These are phyloP conservation scores for Zygoascus flipseniorum DNA, from an alignment of 805 yeast genomes.

Conservation along the genomic window DNA sequence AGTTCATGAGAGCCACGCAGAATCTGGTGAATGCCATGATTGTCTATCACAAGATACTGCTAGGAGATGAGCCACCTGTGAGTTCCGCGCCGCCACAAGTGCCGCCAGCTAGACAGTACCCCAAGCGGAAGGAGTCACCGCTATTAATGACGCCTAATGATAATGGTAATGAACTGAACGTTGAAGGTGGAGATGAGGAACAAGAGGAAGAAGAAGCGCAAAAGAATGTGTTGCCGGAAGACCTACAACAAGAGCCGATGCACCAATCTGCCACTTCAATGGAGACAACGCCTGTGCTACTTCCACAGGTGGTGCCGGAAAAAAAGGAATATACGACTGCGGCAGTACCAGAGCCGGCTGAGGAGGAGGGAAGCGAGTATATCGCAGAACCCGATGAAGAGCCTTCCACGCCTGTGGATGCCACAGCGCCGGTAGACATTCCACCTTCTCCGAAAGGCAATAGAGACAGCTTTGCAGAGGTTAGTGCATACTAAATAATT, in stretches of 20 bases:
- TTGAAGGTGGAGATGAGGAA: slow-evolving; percentile 1
- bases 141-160: neutral
- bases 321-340: neutral
- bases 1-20: slow-evolving; percentile 46
- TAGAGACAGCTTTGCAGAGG: slow-evolving; percentile 20
- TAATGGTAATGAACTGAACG: neutral
- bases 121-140: neutral
- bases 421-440: neutral
- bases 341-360: neutral
- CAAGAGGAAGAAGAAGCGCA: neutral
- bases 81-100: neutral
- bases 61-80: slow-evolving; percentile 12
- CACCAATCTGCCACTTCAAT: neutral
- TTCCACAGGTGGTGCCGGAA: neutral
- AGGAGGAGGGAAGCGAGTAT: too few relatives aligned
- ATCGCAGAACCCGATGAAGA: neutral
- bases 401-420: neutral
- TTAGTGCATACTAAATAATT: slow-evolving; percentile 17
- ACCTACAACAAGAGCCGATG: neutral
- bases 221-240: neutral
- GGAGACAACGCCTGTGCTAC: neutral
- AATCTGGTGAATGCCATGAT: slow-evolving; percentile 43
- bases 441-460: slow-evolving; percentile 3
- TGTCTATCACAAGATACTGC: slow-evolving; percentile 23
- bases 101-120: neutral